Evolutionary conservation across 228 moss, liverwort and hornwort genomes (phyloP).

Genomic region (Sphagnum magellanicum): DNA sequence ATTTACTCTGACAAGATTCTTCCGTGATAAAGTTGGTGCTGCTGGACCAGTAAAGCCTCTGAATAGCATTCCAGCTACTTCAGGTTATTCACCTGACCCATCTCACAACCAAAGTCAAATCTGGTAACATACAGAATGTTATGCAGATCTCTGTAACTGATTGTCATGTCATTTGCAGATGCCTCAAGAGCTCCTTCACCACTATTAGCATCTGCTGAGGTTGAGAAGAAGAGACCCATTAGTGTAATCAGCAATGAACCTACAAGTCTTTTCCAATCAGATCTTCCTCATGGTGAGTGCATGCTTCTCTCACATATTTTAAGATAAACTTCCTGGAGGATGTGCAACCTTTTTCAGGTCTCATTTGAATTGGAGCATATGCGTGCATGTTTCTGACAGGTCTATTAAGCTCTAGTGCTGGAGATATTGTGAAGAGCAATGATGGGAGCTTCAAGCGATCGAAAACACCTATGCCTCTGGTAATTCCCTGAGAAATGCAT

Average conservation of each 20-base stretch:
- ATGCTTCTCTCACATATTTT: background rate
- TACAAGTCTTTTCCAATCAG: constrained; percentile 28
- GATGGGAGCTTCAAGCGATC: constrained; percentile 11
- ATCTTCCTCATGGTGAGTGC: constrained; percentile 14
- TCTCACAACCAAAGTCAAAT: too few species aligned
- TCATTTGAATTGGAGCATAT: background rate
- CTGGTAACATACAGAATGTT: too few species aligned
- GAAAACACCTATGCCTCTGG: constrained; percentile 32
- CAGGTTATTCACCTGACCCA: constrained; percentile 16
- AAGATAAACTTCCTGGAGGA: background rate
- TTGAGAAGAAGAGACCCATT: constrained; percentile 5
- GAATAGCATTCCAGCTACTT: constrained; percentile 11
- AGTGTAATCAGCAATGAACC: constrained; percentile 26
- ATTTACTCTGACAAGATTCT: constrained; percentile 81
- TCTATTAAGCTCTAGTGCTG: constrained; percentile 20
- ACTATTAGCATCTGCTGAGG: constrained; percentile 15
- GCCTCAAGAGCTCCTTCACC: constrained; percentile 11
- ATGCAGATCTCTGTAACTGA: too few species aligned
- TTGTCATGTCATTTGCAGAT: background rate
- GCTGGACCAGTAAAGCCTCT: constrained; percentile 28
- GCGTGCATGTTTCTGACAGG: constrained; percentile 9
- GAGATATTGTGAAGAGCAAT: constrained; percentile 16
- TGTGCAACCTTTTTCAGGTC: background rate
- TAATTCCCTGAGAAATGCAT: constrained; percentile 8
- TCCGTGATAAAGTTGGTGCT: constrained; percentile 56